A percentile compares a stretch with the other conserved stretches of the same genome.
Evolutionary conservation across 495 filamentous ascomycete genomes (phyloP).

Genomic region (Penicillium cataractarum): DNA sequence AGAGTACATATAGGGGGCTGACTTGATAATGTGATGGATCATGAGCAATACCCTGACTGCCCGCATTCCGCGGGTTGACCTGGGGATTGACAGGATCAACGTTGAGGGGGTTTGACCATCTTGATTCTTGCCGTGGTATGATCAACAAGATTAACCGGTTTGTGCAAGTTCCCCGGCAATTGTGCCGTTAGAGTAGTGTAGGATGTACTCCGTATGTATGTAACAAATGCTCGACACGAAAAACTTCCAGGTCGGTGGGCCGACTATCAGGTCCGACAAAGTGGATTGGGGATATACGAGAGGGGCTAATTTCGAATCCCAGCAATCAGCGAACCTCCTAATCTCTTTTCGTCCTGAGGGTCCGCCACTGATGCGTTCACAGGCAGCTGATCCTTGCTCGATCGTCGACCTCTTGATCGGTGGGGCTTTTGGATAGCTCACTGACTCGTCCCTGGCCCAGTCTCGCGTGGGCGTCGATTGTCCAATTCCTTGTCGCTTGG

Average conservation of each 20-base stretch:
- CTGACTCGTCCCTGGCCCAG: conserved; percentile 10
- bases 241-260: conserved; percentile 7
- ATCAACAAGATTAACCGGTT: conserved; percentile 1
- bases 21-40: conserved; percentile 21
- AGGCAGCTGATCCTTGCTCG: conserved; percentile 26
- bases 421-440: conserved; percentile 18
- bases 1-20: background rate
- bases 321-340: conserved; percentile 17
- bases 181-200: background rate
- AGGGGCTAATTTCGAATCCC: background rate
- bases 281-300: background rate
- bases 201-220: no score
- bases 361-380: conserved; percentile 15
- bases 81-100: conserved; percentile 10
- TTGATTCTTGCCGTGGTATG: conserved; percentile 9
- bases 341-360: conserved; percentile 13
- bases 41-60: conserved; percentile 1
- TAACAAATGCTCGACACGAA: background rate
- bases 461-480: conserved; percentile 23
- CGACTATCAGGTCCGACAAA: conserved; percentile 11
- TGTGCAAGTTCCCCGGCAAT: background rate
- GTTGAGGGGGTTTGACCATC: background rate
- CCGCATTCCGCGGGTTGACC: conserved; percentile 23
- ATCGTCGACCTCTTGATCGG: conserved; percentile 26
- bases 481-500: conserved; percentile 17